Percentiles rank a stretch among this genome's conserved stretches.
Conservation (phyloP, 768 basidiomycete species). For the Chalciporus sphaerocephalus region DNA sequence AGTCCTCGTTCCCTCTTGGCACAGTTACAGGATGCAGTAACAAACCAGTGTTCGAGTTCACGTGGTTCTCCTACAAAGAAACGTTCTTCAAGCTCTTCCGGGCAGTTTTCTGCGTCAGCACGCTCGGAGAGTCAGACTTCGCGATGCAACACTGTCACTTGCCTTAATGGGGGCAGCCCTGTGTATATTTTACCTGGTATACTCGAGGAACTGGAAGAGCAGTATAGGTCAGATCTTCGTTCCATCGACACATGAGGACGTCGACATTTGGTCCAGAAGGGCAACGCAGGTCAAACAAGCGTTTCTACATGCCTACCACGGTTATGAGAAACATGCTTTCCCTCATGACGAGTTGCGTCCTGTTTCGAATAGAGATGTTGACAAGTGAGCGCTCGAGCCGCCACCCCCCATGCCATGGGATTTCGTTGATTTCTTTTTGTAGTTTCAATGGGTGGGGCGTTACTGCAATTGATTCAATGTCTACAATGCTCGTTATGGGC, state of each 20-base stretch:
- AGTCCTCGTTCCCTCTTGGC: no score
- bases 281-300: conserved; percentile 57
- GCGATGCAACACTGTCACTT: not conserved
- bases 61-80: no score
- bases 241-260: no score
- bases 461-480: conserved; percentile 75
- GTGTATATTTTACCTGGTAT: not conserved
- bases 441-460: conserved; percentile 83
- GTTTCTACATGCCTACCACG: conserved; percentile 62
- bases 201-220: no score
- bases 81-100: no score
- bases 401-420: not conserved
- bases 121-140: not conserved
- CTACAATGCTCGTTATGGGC: conserved; percentile 81
- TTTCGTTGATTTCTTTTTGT: conserved; percentile 1
- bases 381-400: conserved; percentile 47
- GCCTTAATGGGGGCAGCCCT: not conserved
- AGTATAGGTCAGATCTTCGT: no score
- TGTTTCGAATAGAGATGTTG: conserved; percentile 37
- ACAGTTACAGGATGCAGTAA: no score
- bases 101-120: not conserved
- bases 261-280: conserved; percentile 45
- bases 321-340: conserved; percentile 58
- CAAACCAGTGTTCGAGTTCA: no score
- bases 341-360: conserved; percentile 64